These are phyloP conservation scores for Multifurca ochricompacta DNA, from an alignment of 768 basidiomycete genomes.

Conservation along the genomic window DNA sequence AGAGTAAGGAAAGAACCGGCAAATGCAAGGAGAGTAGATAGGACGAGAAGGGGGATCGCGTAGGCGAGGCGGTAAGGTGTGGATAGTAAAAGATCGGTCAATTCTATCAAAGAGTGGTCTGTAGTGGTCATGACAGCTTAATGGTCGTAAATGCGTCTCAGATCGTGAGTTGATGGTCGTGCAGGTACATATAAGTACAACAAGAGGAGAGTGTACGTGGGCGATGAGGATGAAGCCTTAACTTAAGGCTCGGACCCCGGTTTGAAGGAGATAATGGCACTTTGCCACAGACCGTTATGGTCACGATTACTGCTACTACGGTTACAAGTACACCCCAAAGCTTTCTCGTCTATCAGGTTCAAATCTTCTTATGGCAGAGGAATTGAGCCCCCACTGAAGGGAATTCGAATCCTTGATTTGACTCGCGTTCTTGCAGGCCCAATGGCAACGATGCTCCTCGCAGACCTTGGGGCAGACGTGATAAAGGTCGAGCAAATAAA, in stretches of 20 bases:
- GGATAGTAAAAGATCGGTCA: slow-evolving; percentile 35
- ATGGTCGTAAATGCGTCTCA: background rate
- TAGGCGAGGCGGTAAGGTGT: slow-evolving; percentile 49
- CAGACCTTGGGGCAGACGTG: slow-evolving; percentile 87
- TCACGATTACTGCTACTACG: no score
- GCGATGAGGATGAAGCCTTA: background rate
- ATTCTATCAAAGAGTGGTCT: slow-evolving; percentile 2
- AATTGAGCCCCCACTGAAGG: slow-evolving; percentile 72
- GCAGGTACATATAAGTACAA: no score
- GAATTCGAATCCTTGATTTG: slow-evolving; percentile 79
- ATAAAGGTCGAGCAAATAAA: slow-evolving; percentile 82
- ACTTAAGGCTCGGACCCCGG: no score
- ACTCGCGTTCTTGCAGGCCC: slow-evolving; percentile 91
- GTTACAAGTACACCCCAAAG: background rate
- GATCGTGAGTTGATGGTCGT: no score
- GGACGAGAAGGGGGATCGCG: slow-evolving; percentile 49
- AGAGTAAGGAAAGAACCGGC: slow-evolving; percentile 67
- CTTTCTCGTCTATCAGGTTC: background rate
- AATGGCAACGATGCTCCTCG: slow-evolving; percentile 88
- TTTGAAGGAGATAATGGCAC: no score
- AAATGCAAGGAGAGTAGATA: slow-evolving; percentile 51
- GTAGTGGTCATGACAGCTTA: slow-evolving; percentile 8
- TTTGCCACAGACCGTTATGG: no score
- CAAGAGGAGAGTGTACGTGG: background rate
- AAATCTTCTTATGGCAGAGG: slow-evolving; percentile 28